These are phyloP conservation scores for Hypoxylon sp. DNA, from an alignment of 2,329 filamentous ascomycete species.

Conservation along the genomic window DNA sequence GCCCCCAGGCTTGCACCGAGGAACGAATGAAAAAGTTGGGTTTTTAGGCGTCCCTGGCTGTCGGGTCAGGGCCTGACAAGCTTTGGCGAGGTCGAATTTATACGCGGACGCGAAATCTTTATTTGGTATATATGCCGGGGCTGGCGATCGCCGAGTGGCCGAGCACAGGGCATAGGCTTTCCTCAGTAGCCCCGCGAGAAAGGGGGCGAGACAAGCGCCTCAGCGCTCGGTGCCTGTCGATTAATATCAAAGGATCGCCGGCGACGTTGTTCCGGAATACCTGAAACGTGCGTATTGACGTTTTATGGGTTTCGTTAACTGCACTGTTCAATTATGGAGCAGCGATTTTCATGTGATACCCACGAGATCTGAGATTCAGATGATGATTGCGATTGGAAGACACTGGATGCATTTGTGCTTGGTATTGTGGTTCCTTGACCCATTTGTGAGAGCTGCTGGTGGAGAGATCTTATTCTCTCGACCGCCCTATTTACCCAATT, in stretches of 20 bases:
- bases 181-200: not conserved
- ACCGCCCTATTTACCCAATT: not conserved
- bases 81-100: constrained; percentile 25
- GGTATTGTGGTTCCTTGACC: not conserved
- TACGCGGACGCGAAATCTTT: constrained; percentile 29
- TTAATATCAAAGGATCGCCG: constrained; percentile 43
- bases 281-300: constrained; percentile 41
- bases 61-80: constrained; percentile 32
- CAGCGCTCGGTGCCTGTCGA: constrained; percentile 26
- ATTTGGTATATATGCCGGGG: constrained; percentile 29
- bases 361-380: constrained; percentile 10
- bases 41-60: constrained; percentile 25
- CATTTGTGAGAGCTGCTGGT: not conserved
- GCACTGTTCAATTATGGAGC: constrained; percentile 14
- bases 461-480: not conserved
- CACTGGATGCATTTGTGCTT: not conserved
- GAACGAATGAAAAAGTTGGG: constrained; percentile 7
- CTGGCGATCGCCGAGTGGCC: constrained; percentile 13
- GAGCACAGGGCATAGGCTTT: not conserved
- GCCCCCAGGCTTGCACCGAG: not conserved
- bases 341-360: constrained; percentile 28
- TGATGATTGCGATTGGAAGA: not conserved
- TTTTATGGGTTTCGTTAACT: constrained; percentile 23
- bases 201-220: constrained; percentile 26
- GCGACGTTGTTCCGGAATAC: constrained; percentile 35